Evolutionary conservation across 768 basidiomycete genomes (phyloP), one percentile per base, ranked within the genome.

Genomic region (Pleurotus cornucopiae): DNA sequence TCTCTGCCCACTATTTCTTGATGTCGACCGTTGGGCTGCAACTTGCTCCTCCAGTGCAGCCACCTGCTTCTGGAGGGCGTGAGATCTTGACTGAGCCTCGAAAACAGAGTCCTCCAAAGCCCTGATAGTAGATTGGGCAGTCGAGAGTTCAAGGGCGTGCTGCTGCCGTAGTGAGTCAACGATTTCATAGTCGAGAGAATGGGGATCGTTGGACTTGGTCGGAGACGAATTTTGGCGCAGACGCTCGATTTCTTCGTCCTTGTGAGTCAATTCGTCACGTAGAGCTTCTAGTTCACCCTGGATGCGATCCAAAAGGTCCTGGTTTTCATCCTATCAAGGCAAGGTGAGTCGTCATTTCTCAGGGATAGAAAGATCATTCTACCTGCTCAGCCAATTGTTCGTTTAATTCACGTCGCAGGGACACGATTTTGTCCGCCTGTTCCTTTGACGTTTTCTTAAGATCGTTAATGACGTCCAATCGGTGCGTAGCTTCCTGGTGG

Each of bases 81-180:
- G 88, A 13, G 82, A 77, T 54, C 75, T 77, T 41, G 83, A 84
- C 60, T 92, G 87, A 25, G 87, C 84, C 58, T 89, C 82, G 68
- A 88, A 93, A 25, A 87, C 75, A 9, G 78, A 68, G 7, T 82
- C 82, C 69, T 95, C 91, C 63, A 94, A 75, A 3, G 81, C 79
- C 9, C 93, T 83, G 49, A 94, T 86, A 65, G 85, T 84, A 0
- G 89, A 89, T 37, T 89, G 89, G 3, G 91, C 84, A 9, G 82
- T 74, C 37, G 91, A 94, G 5, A 94, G 76, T 57, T 93, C 91
- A 56, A 95, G 79, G 11, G 81, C 77, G 63, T 92, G 88, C 60
- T 91, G 88, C 63, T 92, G 88, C 63, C 77, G 77, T 34, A 89
- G 69, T 21, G 85, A 81, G 56, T 81, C 79, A 16, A 91, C 68